Percentiles rank a stretch among this genome's conserved stretches.
These are phyloP conservation scores for Kazachstania bromeliacearum DNA, from an alignment of 805 yeast genomes.

Conservation along the genomic window DNA sequence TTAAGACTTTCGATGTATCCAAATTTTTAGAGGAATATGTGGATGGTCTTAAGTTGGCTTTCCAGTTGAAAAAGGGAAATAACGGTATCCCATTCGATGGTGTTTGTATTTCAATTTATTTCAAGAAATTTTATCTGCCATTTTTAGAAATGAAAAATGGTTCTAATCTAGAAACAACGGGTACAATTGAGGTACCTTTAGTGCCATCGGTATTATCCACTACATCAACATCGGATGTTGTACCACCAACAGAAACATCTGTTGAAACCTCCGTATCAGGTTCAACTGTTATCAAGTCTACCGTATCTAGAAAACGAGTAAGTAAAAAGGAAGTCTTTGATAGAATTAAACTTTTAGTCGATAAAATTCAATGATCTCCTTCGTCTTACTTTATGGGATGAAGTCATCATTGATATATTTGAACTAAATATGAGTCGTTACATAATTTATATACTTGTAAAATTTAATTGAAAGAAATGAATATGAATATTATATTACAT, in stretches of 20 bases:
- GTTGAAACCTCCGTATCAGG: too few relatives aligned
- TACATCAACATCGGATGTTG: too few relatives aligned
- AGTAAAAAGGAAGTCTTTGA: conserved; percentile 30
- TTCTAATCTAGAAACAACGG: neutral
- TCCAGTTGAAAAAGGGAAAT: conserved; percentile 25
- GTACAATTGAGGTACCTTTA: too few relatives aligned
- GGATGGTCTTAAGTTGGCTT: conserved; percentile 20
- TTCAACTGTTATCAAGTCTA: conserved; percentile 7
- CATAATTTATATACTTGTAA: too few relatives aligned
- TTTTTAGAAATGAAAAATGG: conserved; percentile 3
- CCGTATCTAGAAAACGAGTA: conserved; percentile 20
- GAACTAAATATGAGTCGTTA: too few relatives aligned
- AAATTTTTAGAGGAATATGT: conserved; percentile 14
- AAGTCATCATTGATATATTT: too few relatives aligned
- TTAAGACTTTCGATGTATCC: conserved; percentile 10
- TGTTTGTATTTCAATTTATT: conserved; percentile 23
- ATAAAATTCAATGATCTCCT: too few relatives aligned
- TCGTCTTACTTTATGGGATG: too few relatives aligned
- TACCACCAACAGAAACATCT: too few relatives aligned
- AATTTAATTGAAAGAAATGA: too few relatives aligned
- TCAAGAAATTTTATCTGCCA: conserved; percentile 24
- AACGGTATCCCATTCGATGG: conserved; percentile 27
- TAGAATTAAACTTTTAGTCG: conserved; percentile 19
- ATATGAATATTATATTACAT: too few relatives aligned
- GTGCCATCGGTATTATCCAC: too few relatives aligned